Evolutionary conservation across 768 basidiomycete genomes (phyloP), one percentile per base, ranked within the genome.

Genomic region (Hericium alpestre): DNA sequence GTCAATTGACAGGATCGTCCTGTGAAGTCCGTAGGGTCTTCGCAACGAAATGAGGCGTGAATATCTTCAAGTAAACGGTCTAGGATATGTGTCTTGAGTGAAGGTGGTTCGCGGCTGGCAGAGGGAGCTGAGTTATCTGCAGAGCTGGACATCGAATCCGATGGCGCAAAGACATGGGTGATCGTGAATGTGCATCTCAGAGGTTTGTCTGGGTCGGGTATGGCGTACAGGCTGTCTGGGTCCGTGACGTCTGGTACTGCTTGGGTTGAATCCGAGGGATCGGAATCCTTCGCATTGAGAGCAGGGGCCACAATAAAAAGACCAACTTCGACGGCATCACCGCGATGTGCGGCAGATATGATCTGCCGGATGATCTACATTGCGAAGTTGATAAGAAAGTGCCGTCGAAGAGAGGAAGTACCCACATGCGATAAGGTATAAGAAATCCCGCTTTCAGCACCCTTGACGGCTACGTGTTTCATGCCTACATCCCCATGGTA

Each of bases 401-500:
- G 64, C 27, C 20, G 13, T 20, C 39, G 9, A 22, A 39, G 15
- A 56, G 48, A 48, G 52, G 37, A 53, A 38, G 40, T 22, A 77
- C 91, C 75, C 73, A 95, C 94, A 76, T 93, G 87, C 40, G 84
- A 83, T 56, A 96, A 69, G 2, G 84, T 80, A 72, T 87, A 94
- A 40, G 82, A 82, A 59, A 95, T 74, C 9, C 85, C 92, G 64
- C 83, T 85, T 65, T 93, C 93, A 63, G 92, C 88, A 18, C 90
- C 92, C 63, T 75, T 81, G 13, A 95, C 92, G 56, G 81, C 84
- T 52, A 93, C 78, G 62, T 93, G 90, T 73, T 88, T 89, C 76
- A 96, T 77, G 20, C 86, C 86, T 20, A 87, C 84, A 67, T 95
- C 93, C 18, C 85, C 88, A 64, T 97, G 93, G 67, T 86, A 94